phyloP scores from a whole-genome alignment of 345 rosid species.

The Aquilaria sinensis region DNA sequence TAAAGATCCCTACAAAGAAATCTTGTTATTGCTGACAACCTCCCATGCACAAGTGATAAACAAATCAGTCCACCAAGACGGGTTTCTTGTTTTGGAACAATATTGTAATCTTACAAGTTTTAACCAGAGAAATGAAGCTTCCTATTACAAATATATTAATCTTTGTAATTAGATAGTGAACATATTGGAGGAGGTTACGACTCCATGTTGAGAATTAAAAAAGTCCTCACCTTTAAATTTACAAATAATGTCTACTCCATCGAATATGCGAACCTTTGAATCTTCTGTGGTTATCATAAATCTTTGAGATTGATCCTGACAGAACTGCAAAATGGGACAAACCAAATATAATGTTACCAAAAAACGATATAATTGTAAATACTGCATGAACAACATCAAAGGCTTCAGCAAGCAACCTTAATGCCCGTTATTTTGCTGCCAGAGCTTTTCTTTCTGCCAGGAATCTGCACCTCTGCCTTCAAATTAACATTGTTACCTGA shows the following conservation, averaged over 20 bases:
- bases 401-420: conserved; percentile 37
- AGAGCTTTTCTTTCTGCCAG: conserved; percentile 35
- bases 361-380: not conserved
- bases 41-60: no score
- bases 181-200: no score
- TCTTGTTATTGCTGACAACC: no score
- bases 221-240: no score
- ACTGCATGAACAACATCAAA: not conserved
- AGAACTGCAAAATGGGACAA: conserved; percentile 42
- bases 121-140: no score
- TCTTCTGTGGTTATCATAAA: conserved; percentile 74
- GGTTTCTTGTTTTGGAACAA: no score
- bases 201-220: no score
- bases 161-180: no score
- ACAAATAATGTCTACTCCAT: no score
- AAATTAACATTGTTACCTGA: conserved; percentile 41
- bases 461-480: conserved; percentile 41
- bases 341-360: conserved; percentile 8
- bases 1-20: no score
- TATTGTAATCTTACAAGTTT: conserved; percentile 60
- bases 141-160: no score
- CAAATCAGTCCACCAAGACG: no score
- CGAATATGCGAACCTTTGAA: conserved; percentile 51
- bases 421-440: conserved; percentile 67
- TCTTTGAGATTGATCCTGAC: conserved; percentile 39